Conservation (phyloP, 176 grass and related monocot genomes). For the Elymus sibiricus region DNA sequence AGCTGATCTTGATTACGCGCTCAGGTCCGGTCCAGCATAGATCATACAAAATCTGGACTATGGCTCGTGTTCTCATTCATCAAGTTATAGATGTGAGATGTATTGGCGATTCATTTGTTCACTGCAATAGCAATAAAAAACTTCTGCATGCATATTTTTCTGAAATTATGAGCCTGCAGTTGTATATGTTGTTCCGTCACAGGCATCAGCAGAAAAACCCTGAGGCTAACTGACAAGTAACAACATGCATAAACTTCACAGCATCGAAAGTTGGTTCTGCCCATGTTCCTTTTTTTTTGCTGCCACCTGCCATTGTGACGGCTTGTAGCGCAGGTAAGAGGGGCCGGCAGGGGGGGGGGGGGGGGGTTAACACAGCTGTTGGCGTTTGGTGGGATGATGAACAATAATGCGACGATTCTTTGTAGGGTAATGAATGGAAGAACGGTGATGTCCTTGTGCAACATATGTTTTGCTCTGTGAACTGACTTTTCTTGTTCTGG, state of each 20-base stretch:
- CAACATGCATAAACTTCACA: too few relatives aligned
- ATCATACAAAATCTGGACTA: not conserved
- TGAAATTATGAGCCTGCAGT: not conserved
- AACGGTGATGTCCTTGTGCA: not conserved
- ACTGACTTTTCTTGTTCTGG: not conserved
- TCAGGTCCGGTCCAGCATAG: slow-evolving; percentile 49
- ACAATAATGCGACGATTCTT: not conserved
- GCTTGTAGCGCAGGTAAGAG: not conserved
- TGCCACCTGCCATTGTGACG: not conserved
- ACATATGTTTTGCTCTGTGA: not conserved
- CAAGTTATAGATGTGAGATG: slow-evolving; percentile 3
- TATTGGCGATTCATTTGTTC: slow-evolving; percentile 17
- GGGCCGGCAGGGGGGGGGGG: too few relatives aligned
- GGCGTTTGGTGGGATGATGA: too few relatives aligned
- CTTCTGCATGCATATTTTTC: not conserved
- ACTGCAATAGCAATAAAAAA: not conserved
- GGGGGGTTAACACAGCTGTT: too few relatives aligned
- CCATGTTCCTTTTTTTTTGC: not conserved
- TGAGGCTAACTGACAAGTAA: not conserved
- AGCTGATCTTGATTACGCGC: slow-evolving; percentile 71
- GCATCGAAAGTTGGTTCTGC: not conserved
- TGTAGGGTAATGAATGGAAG: not conserved
- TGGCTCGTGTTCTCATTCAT: not conserved
- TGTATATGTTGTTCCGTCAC: not conserved
- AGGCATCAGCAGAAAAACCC: not conserved